These are phyloP conservation scores for Raffaelea arxii DNA, from an alignment of 2,329 filamentous ascomycete genomes.

Conservation along the genomic window DNA sequence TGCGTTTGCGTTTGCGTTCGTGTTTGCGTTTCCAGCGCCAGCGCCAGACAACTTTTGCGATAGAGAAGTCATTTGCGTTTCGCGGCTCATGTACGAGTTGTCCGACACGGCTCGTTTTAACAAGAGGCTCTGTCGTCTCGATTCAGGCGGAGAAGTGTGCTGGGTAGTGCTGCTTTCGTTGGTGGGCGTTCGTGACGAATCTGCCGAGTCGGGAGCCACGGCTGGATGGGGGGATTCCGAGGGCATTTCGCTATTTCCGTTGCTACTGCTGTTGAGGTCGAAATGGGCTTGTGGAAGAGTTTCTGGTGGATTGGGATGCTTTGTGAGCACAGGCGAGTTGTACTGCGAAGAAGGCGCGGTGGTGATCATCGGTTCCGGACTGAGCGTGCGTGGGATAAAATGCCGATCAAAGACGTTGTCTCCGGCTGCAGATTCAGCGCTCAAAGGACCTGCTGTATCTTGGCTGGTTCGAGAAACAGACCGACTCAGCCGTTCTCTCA, in stretches of 20 bases:
- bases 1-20: too few species aligned
- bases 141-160: constrained; percentile 42
- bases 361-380: constrained; percentile 32
- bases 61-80: too few species aligned
- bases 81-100: too few species aligned
- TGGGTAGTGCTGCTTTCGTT: constrained; percentile 44
- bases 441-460: constrained; percentile 69
- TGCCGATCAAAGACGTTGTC: constrained; percentile 80
- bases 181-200: constrained; percentile 43
- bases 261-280: constrained; percentile 13
- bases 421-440: constrained; percentile 65
- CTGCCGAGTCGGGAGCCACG: constrained; percentile 28
- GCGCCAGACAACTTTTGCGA: neutral
- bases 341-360: neutral
- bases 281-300: constrained; percentile 18
- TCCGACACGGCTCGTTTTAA: too few species aligned
- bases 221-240: too few species aligned
- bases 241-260: neutral
- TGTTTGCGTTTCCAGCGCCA: neutral
- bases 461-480: constrained; percentile 39
- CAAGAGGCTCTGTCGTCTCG: constrained; percentile 47
- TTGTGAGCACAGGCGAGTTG: constrained; percentile 12
- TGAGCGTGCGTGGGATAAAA: constrained; percentile 51
- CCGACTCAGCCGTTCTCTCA: constrained; percentile 86
- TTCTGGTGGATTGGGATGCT: neutral